phyloP scores from a whole-genome alignment of 1,284 basidiomycete species.

The Sporisorium exsertum region DNA sequence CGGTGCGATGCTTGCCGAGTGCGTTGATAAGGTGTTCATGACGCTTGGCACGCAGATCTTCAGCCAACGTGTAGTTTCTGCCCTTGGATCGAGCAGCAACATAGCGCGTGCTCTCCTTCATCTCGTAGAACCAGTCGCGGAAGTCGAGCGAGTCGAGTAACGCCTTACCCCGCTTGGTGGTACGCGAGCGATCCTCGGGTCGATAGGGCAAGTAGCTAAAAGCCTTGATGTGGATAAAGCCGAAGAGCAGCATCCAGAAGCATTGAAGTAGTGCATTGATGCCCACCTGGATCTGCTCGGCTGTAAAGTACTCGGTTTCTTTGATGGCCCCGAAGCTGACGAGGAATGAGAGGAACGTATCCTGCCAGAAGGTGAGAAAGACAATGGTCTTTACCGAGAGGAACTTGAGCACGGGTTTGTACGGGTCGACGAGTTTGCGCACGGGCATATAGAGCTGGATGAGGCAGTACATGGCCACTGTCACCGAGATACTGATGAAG shows the following conservation, averaged over 20 bases:
- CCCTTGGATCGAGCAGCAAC: slow-evolving; percentile 50
- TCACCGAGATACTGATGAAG: slow-evolving; percentile 79
- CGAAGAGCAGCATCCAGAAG: slow-evolving; percentile 77
- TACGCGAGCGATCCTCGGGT: slow-evolving; percentile 46
- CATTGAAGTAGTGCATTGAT: slow-evolving; percentile 78
- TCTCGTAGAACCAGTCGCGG: slow-evolving; percentile 60
- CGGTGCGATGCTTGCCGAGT: slow-evolving; percentile 41
- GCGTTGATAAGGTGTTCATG: slow-evolving; percentile 54
- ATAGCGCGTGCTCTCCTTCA: slow-evolving; percentile 53
- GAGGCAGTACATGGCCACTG: slow-evolving; percentile 81
- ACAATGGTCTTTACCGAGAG: slow-evolving; percentile 80
- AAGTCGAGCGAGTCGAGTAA: slow-evolving; percentile 57
- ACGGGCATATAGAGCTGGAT: slow-evolving; percentile 80
- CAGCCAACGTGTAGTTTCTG: slow-evolving; percentile 44
- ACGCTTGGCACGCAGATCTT: slow-evolving; percentile 55
- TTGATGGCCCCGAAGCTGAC: slow-evolving; percentile 77
- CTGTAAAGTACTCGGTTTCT: slow-evolving; percentile 75
- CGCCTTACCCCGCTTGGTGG: slow-evolving; percentile 39
- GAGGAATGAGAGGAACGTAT: slow-evolving; percentile 76
- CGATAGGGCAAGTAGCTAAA: slow-evolving; percentile 80
- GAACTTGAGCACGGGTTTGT: slow-evolving; percentile 77
- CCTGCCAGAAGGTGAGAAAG: slow-evolving; percentile 84
- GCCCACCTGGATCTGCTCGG: slow-evolving; percentile 80
- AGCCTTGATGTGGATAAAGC: slow-evolving; percentile 79
- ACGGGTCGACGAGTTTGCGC: slow-evolving; percentile 74